These are phyloP conservation scores for Pythium insidiosum DNA, from an alignment of 352 stramenopile species.

Conservation along the genomic window DNA sequence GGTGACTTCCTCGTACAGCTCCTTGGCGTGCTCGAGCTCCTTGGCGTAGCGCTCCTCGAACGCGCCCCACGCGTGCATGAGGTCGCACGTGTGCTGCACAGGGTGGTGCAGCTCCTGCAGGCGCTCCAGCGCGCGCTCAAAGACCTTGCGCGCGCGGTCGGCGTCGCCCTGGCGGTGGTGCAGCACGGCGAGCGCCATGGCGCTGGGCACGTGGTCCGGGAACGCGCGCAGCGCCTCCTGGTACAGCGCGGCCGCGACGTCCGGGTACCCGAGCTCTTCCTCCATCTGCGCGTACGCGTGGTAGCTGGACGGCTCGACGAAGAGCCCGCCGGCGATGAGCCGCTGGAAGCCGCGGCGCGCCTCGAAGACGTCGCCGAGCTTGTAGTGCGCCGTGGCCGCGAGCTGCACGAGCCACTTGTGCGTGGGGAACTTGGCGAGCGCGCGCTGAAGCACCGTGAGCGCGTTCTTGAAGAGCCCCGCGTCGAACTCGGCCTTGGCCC, in stretches of 20 bases:
- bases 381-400: conserved; percentile 67
- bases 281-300: conserved; percentile 85
- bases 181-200: conserved; percentile 71
- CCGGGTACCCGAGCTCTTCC: conserved; percentile 63
- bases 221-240: conserved; percentile 41
- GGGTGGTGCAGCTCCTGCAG: conserved; percentile 14
- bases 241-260: conserved; percentile 58
- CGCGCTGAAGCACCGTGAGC: conserved; percentile 54
- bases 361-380: conserved; percentile 71
- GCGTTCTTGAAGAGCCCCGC: conserved; percentile 66
- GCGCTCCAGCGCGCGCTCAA: conserved; percentile 53
- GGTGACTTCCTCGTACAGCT: conserved; percentile 69
- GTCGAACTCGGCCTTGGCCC: conserved; percentile 79
- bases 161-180: conserved; percentile 41
- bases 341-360: conserved; percentile 59
- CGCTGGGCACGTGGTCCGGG: conserved; percentile 64
- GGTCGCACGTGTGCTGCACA: conserved; percentile 39
- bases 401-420: conserved; percentile 81
- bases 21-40: conserved; percentile 57
- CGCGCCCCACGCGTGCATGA: conserved; percentile 59
- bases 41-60: conserved; percentile 69
- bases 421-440: conserved; percentile 57
- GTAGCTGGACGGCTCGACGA: conserved; percentile 62
- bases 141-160: conserved; percentile 43
- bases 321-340: conserved; percentile 65